Percentiles rank a stretch among this genome's conserved stretches.
phyloP scores from a whole-genome alignment of 768 basidiomycete species.

The Suillus brevipes region DNA sequence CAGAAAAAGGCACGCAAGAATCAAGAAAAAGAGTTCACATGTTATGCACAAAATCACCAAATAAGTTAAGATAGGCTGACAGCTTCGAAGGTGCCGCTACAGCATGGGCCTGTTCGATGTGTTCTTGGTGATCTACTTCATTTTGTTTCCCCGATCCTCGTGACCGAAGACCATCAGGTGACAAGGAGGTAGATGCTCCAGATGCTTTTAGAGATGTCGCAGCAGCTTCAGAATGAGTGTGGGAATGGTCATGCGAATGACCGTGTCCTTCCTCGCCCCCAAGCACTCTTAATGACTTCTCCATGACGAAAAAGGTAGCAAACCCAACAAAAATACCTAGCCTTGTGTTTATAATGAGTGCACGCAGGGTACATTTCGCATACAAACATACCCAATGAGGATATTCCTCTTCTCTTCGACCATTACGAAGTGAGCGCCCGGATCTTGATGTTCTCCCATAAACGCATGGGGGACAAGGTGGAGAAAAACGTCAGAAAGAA shows the following conservation, averaged over 20 bases:
- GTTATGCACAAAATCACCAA: conserved; percentile 93
- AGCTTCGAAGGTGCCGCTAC: conserved; percentile 69
- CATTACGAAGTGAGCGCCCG: conserved; percentile 73
- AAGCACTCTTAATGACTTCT: conserved; percentile 85
- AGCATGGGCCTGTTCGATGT: conserved; percentile 23
- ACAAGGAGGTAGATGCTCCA: conserved; percentile 42
- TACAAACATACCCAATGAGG: conserved; percentile 67
- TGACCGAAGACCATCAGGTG: conserved; percentile 50
- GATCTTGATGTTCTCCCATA: conserved; percentile 81
- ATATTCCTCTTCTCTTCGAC: conserved; percentile 93
- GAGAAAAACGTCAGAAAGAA: conserved; percentile 90
- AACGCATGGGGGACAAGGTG: conserved; percentile 92
- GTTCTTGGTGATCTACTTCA: conserved; percentile 23
- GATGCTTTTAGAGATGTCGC: conserved; percentile 41
- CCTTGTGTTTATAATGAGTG: conserved; percentile 37
- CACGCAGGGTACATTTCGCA: conserved; percentile 6
- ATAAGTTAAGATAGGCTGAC: conserved; percentile 90
- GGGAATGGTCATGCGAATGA: conserved; percentile 64
- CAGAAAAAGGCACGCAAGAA: conserved; percentile 17
- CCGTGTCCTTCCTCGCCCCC: conserved; percentile 57
- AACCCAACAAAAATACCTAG: conserved; percentile 85
- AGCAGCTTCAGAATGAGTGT: conserved; percentile 39
- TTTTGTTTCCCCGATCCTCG: conserved; percentile 37
- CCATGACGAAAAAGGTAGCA: conserved; percentile 90
- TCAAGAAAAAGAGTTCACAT: conserved; percentile 50